Conservation (phyloP, 2,329 filamentous ascomycete genomes). For the Penicillium sp. region DNA sequence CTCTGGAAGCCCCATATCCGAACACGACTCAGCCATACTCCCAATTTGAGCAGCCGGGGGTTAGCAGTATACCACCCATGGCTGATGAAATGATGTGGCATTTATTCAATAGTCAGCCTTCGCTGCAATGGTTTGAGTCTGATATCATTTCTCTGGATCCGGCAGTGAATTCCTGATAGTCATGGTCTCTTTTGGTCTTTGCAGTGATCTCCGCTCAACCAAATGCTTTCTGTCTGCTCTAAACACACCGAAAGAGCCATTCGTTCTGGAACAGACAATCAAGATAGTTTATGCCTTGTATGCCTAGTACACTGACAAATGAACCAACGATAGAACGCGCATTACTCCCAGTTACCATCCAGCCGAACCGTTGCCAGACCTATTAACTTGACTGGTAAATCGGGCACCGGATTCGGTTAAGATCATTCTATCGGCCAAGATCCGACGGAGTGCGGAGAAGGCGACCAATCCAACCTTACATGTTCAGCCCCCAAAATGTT, state of each 20-base stretch:
- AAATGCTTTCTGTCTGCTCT: too few species aligned
- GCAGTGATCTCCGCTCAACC: not conserved
- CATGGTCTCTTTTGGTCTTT: not conserved
- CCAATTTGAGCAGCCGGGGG: not conserved
- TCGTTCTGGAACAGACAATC: too few species aligned
- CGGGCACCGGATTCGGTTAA: not conserved
- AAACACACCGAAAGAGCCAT: too few species aligned
- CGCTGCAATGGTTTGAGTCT: conserved; percentile 22
- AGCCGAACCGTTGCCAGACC: too few species aligned
- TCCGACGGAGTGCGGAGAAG: not conserved
- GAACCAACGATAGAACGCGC: too few species aligned
- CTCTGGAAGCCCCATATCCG: not conserved
- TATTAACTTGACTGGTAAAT: not conserved
- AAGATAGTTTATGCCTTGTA: too few species aligned
- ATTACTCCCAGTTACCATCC: too few species aligned
- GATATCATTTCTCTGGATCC: conserved; percentile 4
- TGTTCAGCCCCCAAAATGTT: not conserved
- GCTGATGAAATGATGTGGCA: conserved; percentile 27
- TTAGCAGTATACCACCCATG: conserved; percentile 2
- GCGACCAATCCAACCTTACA: not conserved
- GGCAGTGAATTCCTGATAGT: not conserved
- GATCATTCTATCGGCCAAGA: not conserved
- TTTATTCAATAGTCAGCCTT: conserved; percentile 26
- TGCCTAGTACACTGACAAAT: too few species aligned
- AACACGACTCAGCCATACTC: not conserved